Conservation (phyloP, 495 filamentous ascomycete genomes). For the Ascodesmis nigricans region DNA sequence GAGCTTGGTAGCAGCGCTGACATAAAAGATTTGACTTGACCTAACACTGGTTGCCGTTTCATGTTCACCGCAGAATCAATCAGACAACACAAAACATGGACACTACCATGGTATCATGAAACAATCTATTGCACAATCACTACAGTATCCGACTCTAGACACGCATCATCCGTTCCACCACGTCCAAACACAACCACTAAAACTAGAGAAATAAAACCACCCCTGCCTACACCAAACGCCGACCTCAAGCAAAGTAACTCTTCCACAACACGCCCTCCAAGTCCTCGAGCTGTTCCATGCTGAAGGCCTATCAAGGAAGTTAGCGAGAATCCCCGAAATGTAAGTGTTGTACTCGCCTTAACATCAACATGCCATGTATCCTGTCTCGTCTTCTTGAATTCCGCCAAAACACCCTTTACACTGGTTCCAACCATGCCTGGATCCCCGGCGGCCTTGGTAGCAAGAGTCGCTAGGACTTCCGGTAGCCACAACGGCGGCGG, state of each 20-base stretch:
- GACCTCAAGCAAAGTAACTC: constrained; percentile 90
- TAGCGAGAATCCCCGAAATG: constrained; percentile 11
- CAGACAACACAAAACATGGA: too few species aligned
- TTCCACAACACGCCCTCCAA: constrained; percentile 96
- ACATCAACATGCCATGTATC: constrained; percentile 97
- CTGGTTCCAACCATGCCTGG: constrained; percentile 88
- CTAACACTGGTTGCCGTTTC: too few species aligned
- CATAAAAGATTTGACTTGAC: too few species aligned
- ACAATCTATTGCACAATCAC: too few species aligned
- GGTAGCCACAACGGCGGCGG: constrained; percentile 89
- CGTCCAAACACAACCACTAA: too few species aligned
- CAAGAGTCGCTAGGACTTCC: constrained; percentile 69
- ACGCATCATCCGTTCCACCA: too few species aligned
- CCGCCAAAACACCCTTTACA: constrained; percentile 83
- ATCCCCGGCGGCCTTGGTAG: constrained; percentile 64
- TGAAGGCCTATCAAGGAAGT: constrained; percentile 52
- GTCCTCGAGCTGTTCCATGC: constrained; percentile 77
- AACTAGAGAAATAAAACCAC: too few species aligned
- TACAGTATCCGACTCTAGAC: too few species aligned
- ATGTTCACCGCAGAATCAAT: too few species aligned
- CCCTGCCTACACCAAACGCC: too few species aligned
- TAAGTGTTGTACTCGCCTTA: constrained; percentile 40
- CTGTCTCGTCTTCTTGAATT: constrained; percentile 98
- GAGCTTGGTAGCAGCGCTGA: too few species aligned
- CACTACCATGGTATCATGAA: too few species aligned